These are phyloP conservation scores for Podospora pseudoanserina DNA, from an alignment of 495 filamentous ascomycete genomes.

Conservation along the genomic window DNA sequence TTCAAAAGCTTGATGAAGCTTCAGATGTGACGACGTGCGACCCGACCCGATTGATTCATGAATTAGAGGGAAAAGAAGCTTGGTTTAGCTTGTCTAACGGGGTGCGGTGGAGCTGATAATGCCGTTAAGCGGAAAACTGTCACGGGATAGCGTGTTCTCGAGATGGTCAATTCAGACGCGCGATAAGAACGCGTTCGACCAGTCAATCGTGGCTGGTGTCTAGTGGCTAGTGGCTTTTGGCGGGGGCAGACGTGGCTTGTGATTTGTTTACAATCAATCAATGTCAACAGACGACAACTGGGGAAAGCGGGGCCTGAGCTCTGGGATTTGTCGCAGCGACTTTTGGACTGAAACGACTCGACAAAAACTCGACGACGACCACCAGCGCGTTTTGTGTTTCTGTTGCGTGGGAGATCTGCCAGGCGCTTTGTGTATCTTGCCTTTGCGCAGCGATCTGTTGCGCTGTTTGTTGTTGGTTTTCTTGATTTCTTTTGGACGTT, in stretches of 20 bases:
- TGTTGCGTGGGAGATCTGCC: background rate
- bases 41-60: conserved; percentile 3
- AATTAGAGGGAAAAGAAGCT: background rate
- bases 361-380: conserved; percentile 1
- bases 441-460: conserved; percentile 10
- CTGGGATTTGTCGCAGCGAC: conserved; percentile 2
- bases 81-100: background rate
- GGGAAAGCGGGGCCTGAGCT: conserved; percentile 16
- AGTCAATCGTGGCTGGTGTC: background rate
- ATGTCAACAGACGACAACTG: conserved; percentile 28
- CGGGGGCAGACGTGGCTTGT: conserved; percentile 19
- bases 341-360: conserved; percentile 1
- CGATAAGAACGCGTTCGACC: conserved; percentile 6
- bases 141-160: background rate
- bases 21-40: background rate
- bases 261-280: conserved; percentile 37
- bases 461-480: background rate
- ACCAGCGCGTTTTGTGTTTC: background rate
- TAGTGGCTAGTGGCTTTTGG: background rate
- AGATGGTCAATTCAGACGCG: background rate
- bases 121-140: background rate
- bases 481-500: conserved; percentile 6
- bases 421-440: background rate
- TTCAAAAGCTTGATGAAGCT: background rate
- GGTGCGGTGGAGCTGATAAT: background rate